Conservation (phyloP, 495 filamentous ascomycete species). For the Trypethelium eluteriae region DNA sequence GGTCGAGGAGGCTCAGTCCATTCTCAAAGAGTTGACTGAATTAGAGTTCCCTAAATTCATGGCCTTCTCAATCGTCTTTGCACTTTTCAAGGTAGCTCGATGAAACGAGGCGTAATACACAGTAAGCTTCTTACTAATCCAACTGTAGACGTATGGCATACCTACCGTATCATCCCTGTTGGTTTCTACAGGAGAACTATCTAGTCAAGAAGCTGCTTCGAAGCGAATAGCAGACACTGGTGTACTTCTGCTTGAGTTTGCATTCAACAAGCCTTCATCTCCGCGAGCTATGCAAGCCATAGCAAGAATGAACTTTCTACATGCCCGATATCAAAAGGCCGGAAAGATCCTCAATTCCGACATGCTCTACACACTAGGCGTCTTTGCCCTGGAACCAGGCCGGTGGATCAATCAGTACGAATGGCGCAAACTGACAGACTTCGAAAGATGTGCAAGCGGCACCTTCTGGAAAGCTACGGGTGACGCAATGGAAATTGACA, state of each 20-base stretch:
- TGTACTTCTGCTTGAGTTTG: conserved; percentile 12
- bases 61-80: neutral
- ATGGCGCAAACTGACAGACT: conserved; percentile 37
- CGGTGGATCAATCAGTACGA: conserved; percentile 38
- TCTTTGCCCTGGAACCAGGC: conserved; percentile 38
- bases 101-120: too few relatives aligned
- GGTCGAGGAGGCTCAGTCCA: neutral
- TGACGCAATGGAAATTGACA: conserved; percentile 27
- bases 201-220: conserved; percentile 1
- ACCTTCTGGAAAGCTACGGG: conserved; percentile 41
- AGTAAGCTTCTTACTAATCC: neutral
- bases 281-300: conserved; percentile 11
- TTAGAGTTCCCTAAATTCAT: neutral
- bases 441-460: conserved; percentile 38
- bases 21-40: neutral
- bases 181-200: conserved; percentile 14
- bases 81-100: neutral
- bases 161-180: conserved; percentile 5
- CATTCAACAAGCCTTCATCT: neutral
- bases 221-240: conserved; percentile 20
- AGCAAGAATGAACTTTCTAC: conserved; percentile 19
- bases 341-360: conserved; percentile 33
- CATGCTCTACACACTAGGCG: conserved; percentile 40
- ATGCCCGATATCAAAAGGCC: conserved; percentile 9
- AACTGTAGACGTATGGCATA: neutral